Conservation (phyloP, 2,329 filamentous ascomycete genomes). For the Colletotrichum sp. region DNA sequence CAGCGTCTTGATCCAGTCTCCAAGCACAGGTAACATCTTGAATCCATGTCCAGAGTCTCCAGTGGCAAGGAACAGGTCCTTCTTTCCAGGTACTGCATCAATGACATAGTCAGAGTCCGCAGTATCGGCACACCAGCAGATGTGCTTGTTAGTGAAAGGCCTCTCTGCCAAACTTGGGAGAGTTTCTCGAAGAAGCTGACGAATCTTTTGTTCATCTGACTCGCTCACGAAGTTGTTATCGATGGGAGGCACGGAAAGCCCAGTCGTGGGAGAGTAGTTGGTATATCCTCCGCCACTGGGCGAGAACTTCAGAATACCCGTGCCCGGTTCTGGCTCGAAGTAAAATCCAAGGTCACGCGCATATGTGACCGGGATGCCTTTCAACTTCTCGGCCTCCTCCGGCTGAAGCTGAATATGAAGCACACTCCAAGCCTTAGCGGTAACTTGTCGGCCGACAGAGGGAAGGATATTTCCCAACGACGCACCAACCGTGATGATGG, state of each 20-base stretch:
- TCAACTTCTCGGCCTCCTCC: constrained; percentile 55
- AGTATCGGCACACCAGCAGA: constrained; percentile 70
- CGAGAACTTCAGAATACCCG: constrained; percentile 63
- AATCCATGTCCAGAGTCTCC: constrained; percentile 68
- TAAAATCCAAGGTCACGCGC: constrained; percentile 68
- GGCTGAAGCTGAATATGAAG: constrained; percentile 62
- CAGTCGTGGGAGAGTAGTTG: constrained; percentile 35
- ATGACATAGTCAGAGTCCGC: constrained; percentile 65
- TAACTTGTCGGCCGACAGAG: not conserved
- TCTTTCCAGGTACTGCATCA: constrained; percentile 58
- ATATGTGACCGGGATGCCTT: constrained; percentile 65
- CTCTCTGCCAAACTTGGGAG: constrained; percentile 57
- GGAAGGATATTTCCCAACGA: not conserved
- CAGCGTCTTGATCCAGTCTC: constrained; percentile 53
- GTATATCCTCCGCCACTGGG: constrained; percentile 63
- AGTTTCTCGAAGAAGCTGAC: constrained; percentile 53
- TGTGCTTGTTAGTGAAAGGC: constrained; percentile 56
- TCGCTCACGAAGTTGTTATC: constrained; percentile 55
- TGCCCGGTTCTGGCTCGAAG: constrained; percentile 66
- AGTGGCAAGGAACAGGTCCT: constrained; percentile 53
- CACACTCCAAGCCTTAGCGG: constrained; percentile 50
- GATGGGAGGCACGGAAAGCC: constrained; percentile 44
- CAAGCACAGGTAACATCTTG: constrained; percentile 65
- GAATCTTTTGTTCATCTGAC: constrained; percentile 56
- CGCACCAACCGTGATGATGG: not conserved